These are phyloP conservation scores for Blastocystis sp. DNA, from an alignment of 352 stramenopile genomes.

Conservation along the genomic window DNA sequence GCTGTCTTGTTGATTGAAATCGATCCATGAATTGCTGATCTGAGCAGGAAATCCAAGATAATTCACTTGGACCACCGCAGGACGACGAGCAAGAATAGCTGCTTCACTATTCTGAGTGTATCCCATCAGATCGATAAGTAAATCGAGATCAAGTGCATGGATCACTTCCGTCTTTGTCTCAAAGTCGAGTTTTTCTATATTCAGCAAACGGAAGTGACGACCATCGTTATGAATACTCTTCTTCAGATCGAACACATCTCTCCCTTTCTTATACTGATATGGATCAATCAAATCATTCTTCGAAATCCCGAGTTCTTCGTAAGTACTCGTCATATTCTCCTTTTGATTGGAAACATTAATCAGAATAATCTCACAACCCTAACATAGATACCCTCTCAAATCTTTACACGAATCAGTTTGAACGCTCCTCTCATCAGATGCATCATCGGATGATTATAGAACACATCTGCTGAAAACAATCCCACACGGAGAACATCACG, in stretches of 20 bases:
- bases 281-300: not conserved
- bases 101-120: constrained; percentile 17
- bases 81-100: not conserved
- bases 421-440: constrained; percentile 43
- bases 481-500: constrained; percentile 29
- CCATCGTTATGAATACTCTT: not conserved
- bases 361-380: constrained; percentile 48
- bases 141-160: not conserved
- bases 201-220: not conserved
- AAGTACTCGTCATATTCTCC: not conserved
- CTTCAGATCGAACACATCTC: not conserved
- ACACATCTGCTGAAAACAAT: constrained; percentile 28
- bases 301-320: not conserved
- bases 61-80: constrained; percentile 18
- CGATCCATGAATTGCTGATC: not conserved
- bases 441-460: constrained; percentile 55
- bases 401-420: not conserved
- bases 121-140: constrained; percentile 10
- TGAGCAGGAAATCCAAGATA: constrained; percentile 36
- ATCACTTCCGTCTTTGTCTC: constrained; percentile 1
- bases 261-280: not conserved
- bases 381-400: not conserved
- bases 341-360: not conserved
- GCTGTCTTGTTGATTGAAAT: constrained; percentile 36
- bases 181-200: not conserved